A percentile compares a stretch with the other conserved stretches of the same genome.
Evolutionary conservation across 768 basidiomycete genomes (phyloP).

Genomic region (Obba rivulosa): DNA sequence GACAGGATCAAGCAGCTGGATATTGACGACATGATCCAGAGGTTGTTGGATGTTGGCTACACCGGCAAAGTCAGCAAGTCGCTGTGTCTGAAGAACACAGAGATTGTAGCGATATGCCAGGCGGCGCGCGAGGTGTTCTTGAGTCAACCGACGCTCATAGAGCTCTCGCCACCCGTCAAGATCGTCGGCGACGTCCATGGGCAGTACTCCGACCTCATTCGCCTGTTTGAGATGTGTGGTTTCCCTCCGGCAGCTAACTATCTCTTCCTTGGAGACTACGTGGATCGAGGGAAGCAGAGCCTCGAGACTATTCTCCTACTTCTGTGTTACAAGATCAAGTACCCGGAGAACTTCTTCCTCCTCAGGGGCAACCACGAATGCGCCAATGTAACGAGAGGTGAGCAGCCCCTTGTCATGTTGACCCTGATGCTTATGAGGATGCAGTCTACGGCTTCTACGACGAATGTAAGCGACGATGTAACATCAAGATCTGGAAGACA

Average conservation of each 20-base stretch:
- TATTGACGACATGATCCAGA: constrained; percentile 97
- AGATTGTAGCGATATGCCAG: constrained; percentile 91
- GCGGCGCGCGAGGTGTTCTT: constrained; percentile 96
- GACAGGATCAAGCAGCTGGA: constrained; percentile 72
- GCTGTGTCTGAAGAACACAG: constrained; percentile 90
- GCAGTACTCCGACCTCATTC: constrained; percentile 97
- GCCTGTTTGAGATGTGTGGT: constrained; percentile 99
- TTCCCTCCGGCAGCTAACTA: constrained; percentile 97
- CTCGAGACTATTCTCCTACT: constrained; percentile 96
- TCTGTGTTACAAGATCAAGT: constrained; percentile 99
- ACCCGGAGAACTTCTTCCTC: constrained; percentile 99
- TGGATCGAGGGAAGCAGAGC: constrained; percentile 97
- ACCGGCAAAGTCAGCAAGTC: constrained; percentile 98
- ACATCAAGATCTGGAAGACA: constrained; percentile 99
- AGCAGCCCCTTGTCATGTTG: constrained; percentile 4
- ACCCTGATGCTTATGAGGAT: not conserved
- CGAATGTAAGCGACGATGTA: constrained; percentile 98
- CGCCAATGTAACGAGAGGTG: constrained; percentile 97
- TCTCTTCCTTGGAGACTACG: constrained; percentile 98
- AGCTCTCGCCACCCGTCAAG: constrained; percentile 96
- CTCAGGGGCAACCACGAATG: constrained; percentile 98
- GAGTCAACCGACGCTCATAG: constrained; percentile 93
- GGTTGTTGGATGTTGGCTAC: constrained; percentile 94
- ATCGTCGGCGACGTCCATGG: constrained; percentile 99
- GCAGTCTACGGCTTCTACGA: constrained; percentile 99